Evolutionary conservation across 2,329 filamentous ascomycete genomes (phyloP), one percentile per base, ranked within the genome.

Genomic region (Fusarium fracticaudum): DNA sequence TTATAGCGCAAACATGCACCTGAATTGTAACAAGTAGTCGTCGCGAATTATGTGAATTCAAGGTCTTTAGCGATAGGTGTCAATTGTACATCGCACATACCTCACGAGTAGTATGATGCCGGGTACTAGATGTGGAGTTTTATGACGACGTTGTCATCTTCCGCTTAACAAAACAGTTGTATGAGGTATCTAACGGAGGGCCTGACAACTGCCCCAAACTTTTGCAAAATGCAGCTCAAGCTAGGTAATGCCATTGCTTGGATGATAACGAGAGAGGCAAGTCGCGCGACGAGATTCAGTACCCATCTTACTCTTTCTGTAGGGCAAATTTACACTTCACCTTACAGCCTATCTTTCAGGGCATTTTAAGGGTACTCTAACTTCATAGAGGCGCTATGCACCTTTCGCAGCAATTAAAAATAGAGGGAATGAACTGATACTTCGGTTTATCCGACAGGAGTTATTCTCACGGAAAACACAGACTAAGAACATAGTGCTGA

Each of bases 201-300:
- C 14, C 38, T 9, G 0, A 10, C 20, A 40, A 3, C 3, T 40
- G 38, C 38, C 22, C 20, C 38, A 22, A 40, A 4, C 22, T 7
- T 1, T 43, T 8, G 22, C 3, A 43, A 43, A 43, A 15, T 43
- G 5, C 8, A 24, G 22, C 5, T 43, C 6, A 24, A 10, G 22
- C 22, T 43, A 15, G 1, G 13, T 6, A 15, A 9, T n/a, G 8
- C 8, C 8, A 43, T 10, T 43, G 5, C 13, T 22, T 4, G 0
- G 4, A 43, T n/a, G 8, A 22, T 10, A n/a, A n/a, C 3, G 22
- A 43, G 22, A 14, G 40, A 41, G 22, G 22, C 14, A 24, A 10
- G 22, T 14, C 22, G 40, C 40, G 2, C 14, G 14, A 43, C 4
- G 41, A 43, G 41, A 10, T 10, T 43, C 9, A 17, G 14, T 5